Evolutionary conservation across 1,139 yeast genomes (phyloP).

Genomic region (Hyphopichia wangnamkhiaoensis): DNA sequence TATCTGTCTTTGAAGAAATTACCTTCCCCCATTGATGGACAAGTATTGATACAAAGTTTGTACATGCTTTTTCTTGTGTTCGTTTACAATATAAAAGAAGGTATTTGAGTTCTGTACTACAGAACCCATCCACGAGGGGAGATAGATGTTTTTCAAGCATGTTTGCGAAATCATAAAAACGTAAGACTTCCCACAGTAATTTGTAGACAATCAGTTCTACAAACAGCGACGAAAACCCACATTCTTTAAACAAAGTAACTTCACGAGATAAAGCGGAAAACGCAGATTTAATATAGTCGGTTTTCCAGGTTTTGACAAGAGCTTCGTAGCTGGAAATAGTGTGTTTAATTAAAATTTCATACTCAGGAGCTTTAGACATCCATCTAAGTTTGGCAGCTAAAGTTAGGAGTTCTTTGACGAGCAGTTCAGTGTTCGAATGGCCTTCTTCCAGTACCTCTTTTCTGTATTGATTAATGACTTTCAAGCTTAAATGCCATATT

Average conservation of each 20-base stretch:
- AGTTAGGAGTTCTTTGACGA: too few species aligned
- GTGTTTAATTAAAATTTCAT: too few species aligned
- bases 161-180: conserved; percentile 28
- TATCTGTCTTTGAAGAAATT: neutral
- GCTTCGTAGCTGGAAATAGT: neutral
- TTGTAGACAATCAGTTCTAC: conserved; percentile 19
- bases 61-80: too few species aligned
- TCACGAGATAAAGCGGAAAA: conserved; percentile 18
- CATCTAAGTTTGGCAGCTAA: too few species aligned
- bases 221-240: conserved; percentile 25
- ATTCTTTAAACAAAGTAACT: conserved; percentile 20
- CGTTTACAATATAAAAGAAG: too few species aligned
- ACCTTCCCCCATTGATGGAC: neutral
- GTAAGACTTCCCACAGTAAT: conserved; percentile 29
- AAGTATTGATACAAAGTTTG: too few species aligned
- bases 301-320: conserved; percentile 5
- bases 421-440: too few species aligned
- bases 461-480: too few species aligned
- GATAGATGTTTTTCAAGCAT: conserved; percentile 18
- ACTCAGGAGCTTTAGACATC: too few species aligned
- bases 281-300: conserved; percentile 9
- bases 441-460: too few species aligned
- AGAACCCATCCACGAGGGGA: neutral
- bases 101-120: too few species aligned
- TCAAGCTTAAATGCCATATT: too few species aligned